These are phyloP conservation scores for Amauroascus verrucosus DNA, from an alignment of 2,329 filamentous ascomycete species.

Conservation along the genomic window DNA sequence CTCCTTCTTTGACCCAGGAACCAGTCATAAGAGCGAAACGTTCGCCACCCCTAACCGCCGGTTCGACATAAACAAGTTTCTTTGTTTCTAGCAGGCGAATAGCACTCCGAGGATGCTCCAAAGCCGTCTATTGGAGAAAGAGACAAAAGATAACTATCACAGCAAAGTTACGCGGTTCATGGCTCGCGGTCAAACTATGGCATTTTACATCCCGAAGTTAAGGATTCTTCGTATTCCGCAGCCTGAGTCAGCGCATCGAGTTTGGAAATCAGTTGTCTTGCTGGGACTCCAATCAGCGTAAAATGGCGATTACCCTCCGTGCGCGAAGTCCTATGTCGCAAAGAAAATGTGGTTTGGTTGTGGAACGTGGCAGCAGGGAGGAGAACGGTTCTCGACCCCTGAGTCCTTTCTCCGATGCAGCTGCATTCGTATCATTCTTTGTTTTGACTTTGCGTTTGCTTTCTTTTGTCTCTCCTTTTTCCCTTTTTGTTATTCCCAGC, in stretches of 20 bases:
- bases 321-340: not conserved
- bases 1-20: not conserved
- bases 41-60: conserved; percentile 6
- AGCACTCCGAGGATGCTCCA: not conserved
- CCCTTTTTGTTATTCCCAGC: not conserved
- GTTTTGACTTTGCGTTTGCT: conserved; percentile 8
- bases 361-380: conserved; percentile 9
- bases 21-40: not conserved
- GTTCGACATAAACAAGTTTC: conserved; percentile 1
- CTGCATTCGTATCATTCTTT: conserved; percentile 10
- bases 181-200: not conserved
- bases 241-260: not conserved
- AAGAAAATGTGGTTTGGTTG: not conserved
- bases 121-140: not conserved
- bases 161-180: not conserved
- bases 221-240: conserved; percentile 1
- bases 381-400: conserved; percentile 4
- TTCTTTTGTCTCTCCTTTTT: not conserved
- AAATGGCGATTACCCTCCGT: not conserved
- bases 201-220: not conserved
- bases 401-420: not conserved
- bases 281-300: not conserved
- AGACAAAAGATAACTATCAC: not conserved
- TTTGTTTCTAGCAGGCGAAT: conserved; percentile 8
- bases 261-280: not conserved